Evolutionary conservation across 1,284 basidiomycete genomes (phyloP).

Genomic region (Meira nashicola): DNA sequence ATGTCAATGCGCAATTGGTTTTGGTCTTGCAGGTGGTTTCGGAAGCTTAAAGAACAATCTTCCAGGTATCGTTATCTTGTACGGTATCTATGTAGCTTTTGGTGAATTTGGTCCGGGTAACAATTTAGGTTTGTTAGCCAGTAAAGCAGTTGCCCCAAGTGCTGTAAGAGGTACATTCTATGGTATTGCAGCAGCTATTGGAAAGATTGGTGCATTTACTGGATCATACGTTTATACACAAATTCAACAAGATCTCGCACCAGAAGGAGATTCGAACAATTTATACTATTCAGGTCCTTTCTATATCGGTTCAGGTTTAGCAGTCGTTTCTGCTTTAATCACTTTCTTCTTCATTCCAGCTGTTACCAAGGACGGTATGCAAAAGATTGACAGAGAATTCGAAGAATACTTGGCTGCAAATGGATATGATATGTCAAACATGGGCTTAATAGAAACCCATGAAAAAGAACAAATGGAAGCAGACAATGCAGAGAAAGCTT

Average conservation of each 20-base stretch:
- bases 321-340: constrained; percentile 70
- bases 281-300: constrained; percentile 45
- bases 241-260: constrained; percentile 26
- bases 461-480: background rate
- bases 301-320: constrained; percentile 61
- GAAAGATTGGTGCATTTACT: constrained; percentile 61
- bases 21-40: constrained; percentile 54
- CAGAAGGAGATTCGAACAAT: background rate
- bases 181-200: constrained; percentile 64
- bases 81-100: constrained; percentile 82
- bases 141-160: constrained; percentile 25
- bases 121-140: constrained; percentile 42
- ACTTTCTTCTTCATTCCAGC: constrained; percentile 72
- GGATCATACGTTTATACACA: constrained; percentile 39
- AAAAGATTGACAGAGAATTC: constrained; percentile 66
- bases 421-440: constrained; percentile 40
- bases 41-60: constrained; percentile 24
- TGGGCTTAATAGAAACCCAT: constrained; percentile 22
- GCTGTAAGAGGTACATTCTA: constrained; percentile 43
- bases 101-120: constrained; percentile 65
- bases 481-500: background rate
- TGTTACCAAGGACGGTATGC: constrained; percentile 72
- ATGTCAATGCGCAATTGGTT: constrained; percentile 57
- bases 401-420: constrained; percentile 25
- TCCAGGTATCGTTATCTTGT: constrained; percentile 64